phyloP scores from a whole-genome alignment of 2,329 filamentous ascomycete genomes.

The Colletotrichum tofieldiae region DNA sequence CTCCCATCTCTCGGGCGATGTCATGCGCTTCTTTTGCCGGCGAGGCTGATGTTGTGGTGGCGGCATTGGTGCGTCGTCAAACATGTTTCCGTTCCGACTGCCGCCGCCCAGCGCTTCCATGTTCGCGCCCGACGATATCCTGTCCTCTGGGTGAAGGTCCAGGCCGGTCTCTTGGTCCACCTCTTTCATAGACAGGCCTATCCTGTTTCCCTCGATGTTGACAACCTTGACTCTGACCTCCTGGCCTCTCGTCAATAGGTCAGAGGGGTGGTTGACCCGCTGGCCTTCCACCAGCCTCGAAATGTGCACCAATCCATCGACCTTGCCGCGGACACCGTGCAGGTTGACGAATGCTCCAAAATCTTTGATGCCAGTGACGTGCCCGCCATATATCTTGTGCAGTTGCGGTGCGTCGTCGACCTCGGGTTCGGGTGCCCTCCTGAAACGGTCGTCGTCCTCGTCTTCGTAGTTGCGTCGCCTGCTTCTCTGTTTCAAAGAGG shows the following conservation, averaged over 20 bases:
- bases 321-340: slow-evolving; percentile 87
- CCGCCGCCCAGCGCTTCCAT: slow-evolving; percentile 84
- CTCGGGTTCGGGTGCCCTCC: slow-evolving; percentile 78
- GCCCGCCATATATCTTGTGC: slow-evolving; percentile 91
- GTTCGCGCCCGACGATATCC: slow-evolving; percentile 92
- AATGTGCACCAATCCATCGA: slow-evolving; percentile 94
- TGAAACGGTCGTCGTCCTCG: slow-evolving; percentile 73
- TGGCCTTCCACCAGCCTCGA: slow-evolving; percentile 89
- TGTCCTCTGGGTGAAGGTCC: slow-evolving; percentile 84
- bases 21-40: slow-evolving; percentile 90
- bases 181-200: slow-evolving; percentile 97
- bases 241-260: slow-evolving; percentile 86
- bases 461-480: slow-evolving; percentile 61
- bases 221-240: slow-evolving; percentile 93
- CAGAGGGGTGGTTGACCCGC: slow-evolving; percentile 92
- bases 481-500: slow-evolving; percentile 46
- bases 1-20: slow-evolving; percentile 97
- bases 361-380: slow-evolving; percentile 92
- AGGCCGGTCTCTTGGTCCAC: slow-evolving; percentile 91
- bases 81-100: slow-evolving; percentile 66
- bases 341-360: slow-evolving; percentile 97
- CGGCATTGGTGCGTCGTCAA: slow-evolving; percentile 69
- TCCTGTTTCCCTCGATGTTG: slow-evolving; percentile 85
- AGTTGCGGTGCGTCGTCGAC: slow-evolving; percentile 86
- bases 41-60: slow-evolving; percentile 58